Evolutionary conservation across 129 eudicot genomes (phyloP).

Genomic region (Pulicaria dysenterica): DNA sequence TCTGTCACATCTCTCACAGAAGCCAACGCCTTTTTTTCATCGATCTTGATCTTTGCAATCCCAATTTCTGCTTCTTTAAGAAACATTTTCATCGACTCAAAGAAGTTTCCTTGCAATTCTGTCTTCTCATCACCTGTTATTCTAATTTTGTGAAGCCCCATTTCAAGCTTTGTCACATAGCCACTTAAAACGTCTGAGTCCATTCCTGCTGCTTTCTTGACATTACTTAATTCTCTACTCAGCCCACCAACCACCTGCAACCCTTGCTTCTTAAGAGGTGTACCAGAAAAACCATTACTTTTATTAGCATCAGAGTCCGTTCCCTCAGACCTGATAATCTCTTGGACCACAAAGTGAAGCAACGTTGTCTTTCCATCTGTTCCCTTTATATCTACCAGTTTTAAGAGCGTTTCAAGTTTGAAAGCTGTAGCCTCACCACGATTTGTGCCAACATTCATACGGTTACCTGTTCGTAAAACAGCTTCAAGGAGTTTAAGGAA

Average conservation of each 20-base stretch:
- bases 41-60: conserved; percentile 58
- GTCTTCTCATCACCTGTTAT: conserved; percentile 63
- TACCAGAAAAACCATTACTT: conserved; percentile 32
- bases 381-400: conserved; percentile 87
- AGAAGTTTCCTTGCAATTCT: conserved; percentile 62
- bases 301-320: conserved; percentile 40
- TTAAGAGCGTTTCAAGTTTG: conserved; percentile 82
- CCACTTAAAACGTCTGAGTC: conserved; percentile 82
- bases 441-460: conserved; percentile 95
- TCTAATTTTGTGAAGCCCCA: conserved; percentile 76
- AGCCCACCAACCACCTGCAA: conserved; percentile 76
- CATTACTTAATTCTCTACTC: conserved; percentile 74
- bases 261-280: conserved; percentile 71
- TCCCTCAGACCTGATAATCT: conserved; percentile 81
- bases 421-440: conserved; percentile 96
- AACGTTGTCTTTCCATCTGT: conserved; percentile 95
- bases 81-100: conserved; percentile 71
- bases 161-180: conserved; percentile 74
- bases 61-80: conserved; percentile 67
- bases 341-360: conserved; percentile 99
- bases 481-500: conserved; percentile 98
- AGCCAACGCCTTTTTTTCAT: conserved; percentile 62
- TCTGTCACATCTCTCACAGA: conserved; percentile 79
- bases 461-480: conserved; percentile 85
- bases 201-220: conserved; percentile 91